These are phyloP conservation scores for Fusarium anthophilum DNA, from an alignment of 2,329 filamentous ascomycete species.

Conservation along the genomic window DNA sequence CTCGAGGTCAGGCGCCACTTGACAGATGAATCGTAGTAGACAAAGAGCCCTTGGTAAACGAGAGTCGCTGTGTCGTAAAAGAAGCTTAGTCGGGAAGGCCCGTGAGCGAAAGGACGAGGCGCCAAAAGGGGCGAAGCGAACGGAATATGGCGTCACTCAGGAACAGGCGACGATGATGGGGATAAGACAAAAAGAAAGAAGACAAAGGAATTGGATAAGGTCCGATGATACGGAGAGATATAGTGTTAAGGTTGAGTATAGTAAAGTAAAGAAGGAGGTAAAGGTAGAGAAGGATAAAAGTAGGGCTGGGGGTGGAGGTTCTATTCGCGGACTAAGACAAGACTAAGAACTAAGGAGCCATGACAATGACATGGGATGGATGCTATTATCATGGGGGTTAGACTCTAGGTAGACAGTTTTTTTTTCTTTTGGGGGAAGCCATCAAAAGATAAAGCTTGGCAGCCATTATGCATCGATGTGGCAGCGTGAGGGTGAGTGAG, in stretches of 20 bases:
- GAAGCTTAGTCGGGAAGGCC: slow-evolving; percentile 4
- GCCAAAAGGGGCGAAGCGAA: slow-evolving; percentile 32
- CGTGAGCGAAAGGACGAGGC: slow-evolving; percentile 26
- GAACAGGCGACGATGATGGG: slow-evolving; percentile 31
- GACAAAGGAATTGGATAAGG: slow-evolving; percentile 31
- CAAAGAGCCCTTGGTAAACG: slow-evolving; percentile 27
- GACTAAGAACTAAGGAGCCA: slow-evolving; percentile 24
- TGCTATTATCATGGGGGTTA: slow-evolving; percentile 35
- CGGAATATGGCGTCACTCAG: slow-evolving; percentile 28
- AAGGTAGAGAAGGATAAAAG: slow-evolving; percentile 16
- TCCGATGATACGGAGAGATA: slow-evolving; percentile 22
- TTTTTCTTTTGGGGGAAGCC: slow-evolving; percentile 14
- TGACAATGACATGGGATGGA: slow-evolving; percentile 32
- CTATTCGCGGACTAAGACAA: slow-evolving; percentile 14
- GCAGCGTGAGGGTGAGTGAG: background rate
- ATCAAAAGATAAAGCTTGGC: slow-evolving; percentile 28
- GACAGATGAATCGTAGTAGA: slow-evolving; percentile 1
- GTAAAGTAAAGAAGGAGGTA: background rate
- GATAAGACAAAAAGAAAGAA: slow-evolving; percentile 3
- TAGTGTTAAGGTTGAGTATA: background rate
- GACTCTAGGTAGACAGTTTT: background rate
- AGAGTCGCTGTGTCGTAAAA: slow-evolving; percentile 22
- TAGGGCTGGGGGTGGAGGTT: slow-evolving; percentile 37
- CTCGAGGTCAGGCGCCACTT: slow-evolving; percentile 14
- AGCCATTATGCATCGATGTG: slow-evolving; percentile 3